Percentiles rank a stretch among this genome's conserved stretches.
Evolutionary conservation across 257 asterid genomes (phyloP).

Genomic region (Solanum okadae): DNA sequence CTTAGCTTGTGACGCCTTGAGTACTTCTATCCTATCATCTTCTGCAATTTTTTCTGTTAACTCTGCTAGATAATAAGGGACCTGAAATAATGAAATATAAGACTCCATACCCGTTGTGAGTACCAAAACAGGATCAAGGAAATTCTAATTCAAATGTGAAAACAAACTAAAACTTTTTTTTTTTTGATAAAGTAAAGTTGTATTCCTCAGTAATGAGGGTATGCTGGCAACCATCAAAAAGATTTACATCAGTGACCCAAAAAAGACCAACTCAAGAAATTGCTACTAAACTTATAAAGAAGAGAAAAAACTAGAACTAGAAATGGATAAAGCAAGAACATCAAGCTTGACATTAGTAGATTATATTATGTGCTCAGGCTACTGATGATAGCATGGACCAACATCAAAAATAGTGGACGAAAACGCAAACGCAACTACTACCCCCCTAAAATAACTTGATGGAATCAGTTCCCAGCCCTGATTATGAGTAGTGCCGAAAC

Average conservation of each 20-base stretch:
- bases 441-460: background rate
- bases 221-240: no score
- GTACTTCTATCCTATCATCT: slow-evolving; percentile 61
- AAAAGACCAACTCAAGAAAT: no score
- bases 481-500: background rate
- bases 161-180: background rate
- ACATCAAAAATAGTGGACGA: background rate
- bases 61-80: slow-evolving; percentile 77
- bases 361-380: background rate
- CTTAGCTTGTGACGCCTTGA: slow-evolving; percentile 67
- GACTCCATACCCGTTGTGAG: background rate
- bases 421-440: no score
- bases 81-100: slow-evolving; percentile 30
- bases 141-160: background rate
- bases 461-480: background rate
- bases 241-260: no score
- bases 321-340: background rate
- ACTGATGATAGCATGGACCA: background rate
- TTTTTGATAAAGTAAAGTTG: no score
- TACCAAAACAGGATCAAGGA: background rate
- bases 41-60: slow-evolving; percentile 54
- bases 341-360: background rate
- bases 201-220: no score
- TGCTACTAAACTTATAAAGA: no score
- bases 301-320: no score